These are phyloP conservation scores for Salix arbutifolia DNA, from an alignment of 345 rosid species.

Conservation along the genomic window DNA sequence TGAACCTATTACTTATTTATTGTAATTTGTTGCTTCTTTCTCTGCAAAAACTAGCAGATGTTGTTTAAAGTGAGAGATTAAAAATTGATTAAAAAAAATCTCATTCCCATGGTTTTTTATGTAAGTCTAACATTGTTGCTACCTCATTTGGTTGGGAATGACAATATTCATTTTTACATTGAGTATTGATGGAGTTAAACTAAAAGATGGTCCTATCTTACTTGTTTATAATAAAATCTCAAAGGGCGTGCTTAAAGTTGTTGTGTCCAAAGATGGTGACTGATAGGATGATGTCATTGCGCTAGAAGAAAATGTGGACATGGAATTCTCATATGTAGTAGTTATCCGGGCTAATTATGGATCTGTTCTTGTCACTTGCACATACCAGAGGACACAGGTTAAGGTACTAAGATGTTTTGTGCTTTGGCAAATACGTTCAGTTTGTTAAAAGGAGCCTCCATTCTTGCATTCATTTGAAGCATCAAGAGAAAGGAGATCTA, in stretches of 20 bases:
- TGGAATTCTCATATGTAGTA: conserved; percentile 92
- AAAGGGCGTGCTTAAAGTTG: conserved; percentile 75
- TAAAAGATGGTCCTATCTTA: conserved; percentile 58
- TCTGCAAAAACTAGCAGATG: not conserved
- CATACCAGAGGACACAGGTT: conserved; percentile 79
- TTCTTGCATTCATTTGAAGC: conserved; percentile 1
- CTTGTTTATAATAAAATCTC: conserved; percentile 82
- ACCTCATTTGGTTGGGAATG: not conserved
- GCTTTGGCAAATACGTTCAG: not conserved
- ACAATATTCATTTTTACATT: not conserved
- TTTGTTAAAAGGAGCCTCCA: not conserved
- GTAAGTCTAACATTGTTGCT: not conserved
- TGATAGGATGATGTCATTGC: conserved; percentile 68
- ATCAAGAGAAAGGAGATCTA: not conserved
- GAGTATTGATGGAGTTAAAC: conserved; percentile 88
- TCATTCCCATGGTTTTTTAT: not conserved
- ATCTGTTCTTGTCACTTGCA: conserved; percentile 76
- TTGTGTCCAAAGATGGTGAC: conserved; percentile 64
- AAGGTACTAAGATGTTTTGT: conserved; percentile 44
- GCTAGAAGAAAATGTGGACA: conserved; percentile 52
- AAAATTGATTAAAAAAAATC: not conserved
- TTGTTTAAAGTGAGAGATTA: not conserved
- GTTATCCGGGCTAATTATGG: conserved; percentile 78
- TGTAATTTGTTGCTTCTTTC: not conserved
- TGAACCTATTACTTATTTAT: not conserved